These are phyloP conservation scores for Candida insectorum DNA, from an alignment of 805 yeast genomes.

Conservation along the genomic window DNA sequence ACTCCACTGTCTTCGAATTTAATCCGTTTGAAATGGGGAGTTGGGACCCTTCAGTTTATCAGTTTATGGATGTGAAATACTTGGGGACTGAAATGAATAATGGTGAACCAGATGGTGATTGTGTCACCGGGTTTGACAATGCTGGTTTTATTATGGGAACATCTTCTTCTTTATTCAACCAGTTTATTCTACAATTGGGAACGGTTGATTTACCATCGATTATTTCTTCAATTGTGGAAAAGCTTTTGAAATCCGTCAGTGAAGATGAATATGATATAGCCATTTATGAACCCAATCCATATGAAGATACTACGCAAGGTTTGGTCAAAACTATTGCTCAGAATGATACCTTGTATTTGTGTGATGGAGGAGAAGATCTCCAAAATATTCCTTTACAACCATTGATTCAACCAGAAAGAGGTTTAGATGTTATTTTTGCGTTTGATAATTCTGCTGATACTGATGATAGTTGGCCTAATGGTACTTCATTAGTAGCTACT, in stretches of 20 bases:
- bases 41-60: constrained; percentile 74
- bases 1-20: constrained; percentile 38
- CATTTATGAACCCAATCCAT: constrained; percentile 69
- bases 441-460: constrained; percentile 37
- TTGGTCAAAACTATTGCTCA: constrained; percentile 14
- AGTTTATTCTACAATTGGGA: constrained; percentile 56
- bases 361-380: constrained; percentile 41
- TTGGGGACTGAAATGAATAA: constrained; percentile 62
- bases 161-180: constrained; percentile 77
- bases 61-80: constrained; percentile 66
- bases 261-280: constrained; percentile 63
- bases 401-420: constrained; percentile 30
- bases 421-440: constrained; percentile 35
- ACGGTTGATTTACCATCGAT: constrained; percentile 23
- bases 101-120: constrained; percentile 51
- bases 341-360: constrained; percentile 26
- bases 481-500: constrained; percentile 29
- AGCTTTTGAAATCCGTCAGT: constrained; percentile 32
- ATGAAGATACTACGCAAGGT: constrained; percentile 36
- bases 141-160: constrained; percentile 82
- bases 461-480: constrained; percentile 34
- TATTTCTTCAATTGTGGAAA: constrained; percentile 18
- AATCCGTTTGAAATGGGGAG: constrained; percentile 60
- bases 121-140: constrained; percentile 73
- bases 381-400: constrained; percentile 39